These are phyloP conservation scores for Abrus pulchellus DNA, from an alignment of 306 rosid species.

Conservation along the genomic window DNA sequence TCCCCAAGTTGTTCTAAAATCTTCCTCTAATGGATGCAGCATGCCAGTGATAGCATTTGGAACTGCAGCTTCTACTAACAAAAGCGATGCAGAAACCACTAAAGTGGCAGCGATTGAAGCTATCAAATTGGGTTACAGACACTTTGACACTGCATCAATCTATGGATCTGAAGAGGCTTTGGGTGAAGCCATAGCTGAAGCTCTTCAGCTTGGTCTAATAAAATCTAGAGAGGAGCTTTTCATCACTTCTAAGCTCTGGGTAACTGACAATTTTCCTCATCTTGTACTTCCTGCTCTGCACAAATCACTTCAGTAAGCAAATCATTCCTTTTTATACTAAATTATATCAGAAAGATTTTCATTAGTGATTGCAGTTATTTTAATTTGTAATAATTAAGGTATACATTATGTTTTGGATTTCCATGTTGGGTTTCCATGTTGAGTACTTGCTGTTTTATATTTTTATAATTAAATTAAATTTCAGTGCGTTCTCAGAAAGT, in stretches of 20 bases:
- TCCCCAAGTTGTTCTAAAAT: constrained; percentile 10
- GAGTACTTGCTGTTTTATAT: background rate
- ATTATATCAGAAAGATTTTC: background rate
- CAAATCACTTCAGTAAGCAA: constrained; percentile 45
- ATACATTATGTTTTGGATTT: background rate
- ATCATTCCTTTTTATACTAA: background rate
- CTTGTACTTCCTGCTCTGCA: constrained; percentile 52
- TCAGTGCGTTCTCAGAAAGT: background rate
- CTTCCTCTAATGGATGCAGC: constrained; percentile 20
- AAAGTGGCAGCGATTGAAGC: constrained; percentile 47
- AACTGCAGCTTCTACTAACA: constrained; percentile 29
- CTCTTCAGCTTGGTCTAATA: constrained; percentile 49
- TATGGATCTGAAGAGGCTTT: constrained; percentile 53
- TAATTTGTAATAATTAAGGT: background rate
- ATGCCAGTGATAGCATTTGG: constrained; percentile 51
- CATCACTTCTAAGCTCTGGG: constrained; percentile 53
- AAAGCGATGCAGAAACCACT: background rate
- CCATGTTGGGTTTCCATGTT: too few species aligned
- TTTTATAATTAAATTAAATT: background rate
- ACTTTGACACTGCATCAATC: constrained; percentile 46
- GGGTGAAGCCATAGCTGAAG: constrained; percentile 53
- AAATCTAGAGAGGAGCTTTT: constrained; percentile 51
- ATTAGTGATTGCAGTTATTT: background rate
- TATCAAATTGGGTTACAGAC: constrained; percentile 46
- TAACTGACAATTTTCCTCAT: constrained; percentile 40